Evolutionary conservation across 1,284 basidiomycete genomes (phyloP), one percentile per base, ranked within the genome.

Genomic region (Hymenochaete sp.): DNA sequence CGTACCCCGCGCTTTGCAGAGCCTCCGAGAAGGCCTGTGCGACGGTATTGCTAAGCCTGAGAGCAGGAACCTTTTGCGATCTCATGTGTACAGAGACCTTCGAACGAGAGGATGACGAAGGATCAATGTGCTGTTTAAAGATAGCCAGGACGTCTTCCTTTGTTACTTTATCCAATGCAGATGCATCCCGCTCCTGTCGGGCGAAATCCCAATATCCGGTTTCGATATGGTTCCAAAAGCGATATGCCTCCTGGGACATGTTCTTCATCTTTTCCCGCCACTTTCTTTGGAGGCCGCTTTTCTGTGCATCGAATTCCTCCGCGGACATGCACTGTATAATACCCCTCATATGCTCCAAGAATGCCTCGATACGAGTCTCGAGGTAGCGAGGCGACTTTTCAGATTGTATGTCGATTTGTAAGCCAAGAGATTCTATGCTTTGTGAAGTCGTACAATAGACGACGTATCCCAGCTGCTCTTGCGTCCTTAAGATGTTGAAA

Each of bases 391-490:
- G 80, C 21, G 72, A 70, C 44, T 82, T 82, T 67, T 98, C 93
- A 55, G 86, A 91, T 67, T 99, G 96, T 24, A 98, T 77, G 7
- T 93, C 68, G 44, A 98, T 76, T n/a, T 89, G 77, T 55, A 96
- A 66, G 8, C 92, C 93, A 54, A 78, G 75, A 46, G 82, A 74
- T 28, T 79, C 82, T 2, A 73, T 67, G 9, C 83, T 80, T 21
- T 67, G 59, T 71, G 73, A 76, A 28, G 68, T 63, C 0, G 73
- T 70, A 45, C 77, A 77, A 2, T 68, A 74, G 32, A 92, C 90
- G 39, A 95, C 73, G 61, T 99, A 98, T 9, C 96, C 96, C 0
- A 99, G 74, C 63, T 98, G 96, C 62, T 98, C 92, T 62, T 93
- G 83, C 2, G 95, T 98, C n/a, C 96, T 82, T 32, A 99, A 74